Conservation (phyloP, 2,329 filamentous ascomycete species). For the Xylaria digitata region DNA sequence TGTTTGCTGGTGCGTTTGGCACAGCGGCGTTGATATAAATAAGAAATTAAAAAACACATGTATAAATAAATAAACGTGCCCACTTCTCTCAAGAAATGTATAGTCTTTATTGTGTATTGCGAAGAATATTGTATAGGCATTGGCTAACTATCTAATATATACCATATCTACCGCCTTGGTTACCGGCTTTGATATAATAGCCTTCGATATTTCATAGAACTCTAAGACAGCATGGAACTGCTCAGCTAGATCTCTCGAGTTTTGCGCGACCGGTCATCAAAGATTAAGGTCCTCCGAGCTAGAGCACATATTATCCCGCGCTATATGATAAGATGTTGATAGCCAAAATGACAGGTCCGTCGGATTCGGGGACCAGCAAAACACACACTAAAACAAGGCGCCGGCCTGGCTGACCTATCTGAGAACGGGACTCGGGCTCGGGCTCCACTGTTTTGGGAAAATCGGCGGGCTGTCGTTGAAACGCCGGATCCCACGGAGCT, state of each 20-base stretch:
- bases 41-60: not conserved
- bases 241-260: too few relatives aligned
- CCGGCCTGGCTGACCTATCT: slow-evolving; percentile 6
- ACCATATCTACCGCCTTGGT: too few relatives aligned
- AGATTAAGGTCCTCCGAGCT: too few relatives aligned
- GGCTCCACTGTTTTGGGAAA: slow-evolving; percentile 28
- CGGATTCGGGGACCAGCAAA: slow-evolving; percentile 23
- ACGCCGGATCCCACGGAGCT: slow-evolving; percentile 12
- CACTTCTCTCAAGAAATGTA: not conserved
- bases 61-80: not conserved
- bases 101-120: not conserved
- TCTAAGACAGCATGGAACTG: not conserved
- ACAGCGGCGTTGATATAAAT: slow-evolving; percentile 36
- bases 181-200: not conserved
- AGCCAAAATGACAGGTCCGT: not conserved
- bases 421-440: slow-evolving; percentile 18
- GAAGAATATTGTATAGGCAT: not conserved
- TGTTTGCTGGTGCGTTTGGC: slow-evolving; percentile 65
- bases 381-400: slow-evolving; percentile 10
- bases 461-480: slow-evolving; percentile 17
- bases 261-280: too few relatives aligned
- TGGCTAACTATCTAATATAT: not conserved
- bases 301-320: too few relatives aligned
- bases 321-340: not conserved
- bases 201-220: not conserved